A percentile compares a stretch with the other conserved stretches of the same genome.
Evolutionary conservation across 2,329 filamentous ascomycete genomes (phyloP).

Genomic region (Macrophomina tecta): DNA sequence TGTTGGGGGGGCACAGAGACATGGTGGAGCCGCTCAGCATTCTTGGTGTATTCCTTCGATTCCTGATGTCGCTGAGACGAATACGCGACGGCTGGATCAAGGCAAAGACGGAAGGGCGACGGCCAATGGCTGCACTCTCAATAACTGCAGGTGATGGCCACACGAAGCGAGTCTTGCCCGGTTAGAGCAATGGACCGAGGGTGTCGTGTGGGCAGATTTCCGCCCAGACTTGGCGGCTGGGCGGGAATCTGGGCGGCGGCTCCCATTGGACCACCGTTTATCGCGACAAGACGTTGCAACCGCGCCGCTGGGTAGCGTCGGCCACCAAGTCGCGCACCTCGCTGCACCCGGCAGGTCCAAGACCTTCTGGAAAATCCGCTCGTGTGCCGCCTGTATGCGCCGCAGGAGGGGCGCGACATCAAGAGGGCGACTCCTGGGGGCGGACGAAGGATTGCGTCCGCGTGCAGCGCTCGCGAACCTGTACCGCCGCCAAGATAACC

Average conservation of each 20-base stretch:
- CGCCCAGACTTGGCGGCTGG: conserved; percentile 21
- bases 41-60: conserved; percentile 13
- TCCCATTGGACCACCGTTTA: conserved; percentile 3
- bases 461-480: background rate
- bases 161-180: background rate
- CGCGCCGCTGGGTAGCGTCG: conserved; percentile 6
- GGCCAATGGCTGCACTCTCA: conserved; percentile 15
- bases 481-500: background rate
- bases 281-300: conserved; percentile 7
- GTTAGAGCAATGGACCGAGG: conserved; percentile 9
- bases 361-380: conserved; percentile 18
- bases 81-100: background rate
- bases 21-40: background rate
- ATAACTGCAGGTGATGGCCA: conserved; percentile 1
- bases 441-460: background rate
- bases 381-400: background rate
- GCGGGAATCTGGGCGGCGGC: background rate
- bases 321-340: conserved; percentile 1
- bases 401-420: background rate
- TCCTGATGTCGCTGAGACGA: background rate
- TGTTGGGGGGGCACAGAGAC: background rate
- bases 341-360: conserved; percentile 23
- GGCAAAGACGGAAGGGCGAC: conserved; percentile 13
- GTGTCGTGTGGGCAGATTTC: background rate
- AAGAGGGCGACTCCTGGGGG: background rate